A percentile compares a stretch with the other conserved stretches of the same genome.
Evolutionary conservation across 768 basidiomycete genomes (phyloP).

Genomic region (Pulveroboletus sp.): DNA sequence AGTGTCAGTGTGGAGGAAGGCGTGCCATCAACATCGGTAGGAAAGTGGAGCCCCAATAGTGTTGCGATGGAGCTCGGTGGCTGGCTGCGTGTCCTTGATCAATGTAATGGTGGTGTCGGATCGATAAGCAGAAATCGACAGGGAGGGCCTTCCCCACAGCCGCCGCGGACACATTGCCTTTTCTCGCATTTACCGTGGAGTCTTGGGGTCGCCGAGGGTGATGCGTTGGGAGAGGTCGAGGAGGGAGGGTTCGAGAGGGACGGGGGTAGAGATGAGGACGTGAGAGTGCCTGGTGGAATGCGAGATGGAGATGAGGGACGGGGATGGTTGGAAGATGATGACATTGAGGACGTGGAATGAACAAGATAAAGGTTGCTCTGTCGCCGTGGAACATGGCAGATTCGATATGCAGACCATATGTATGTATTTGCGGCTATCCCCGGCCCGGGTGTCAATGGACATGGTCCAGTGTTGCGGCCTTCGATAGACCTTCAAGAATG

Average conservation of each 20-base stretch:
- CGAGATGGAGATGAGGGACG: slow-evolving; percentile 28
- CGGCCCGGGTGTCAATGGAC: not conserved
- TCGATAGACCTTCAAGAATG: slow-evolving; percentile 4
- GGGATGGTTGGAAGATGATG: slow-evolving; percentile 56
- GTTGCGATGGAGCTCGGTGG: slow-evolving; percentile 57
- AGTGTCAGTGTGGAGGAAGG: slow-evolving; percentile 11
- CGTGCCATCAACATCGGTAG: slow-evolving; percentile 13
- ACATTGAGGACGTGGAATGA: slow-evolving; percentile 46
- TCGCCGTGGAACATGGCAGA: too few relatives aligned
- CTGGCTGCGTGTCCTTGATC: slow-evolving; percentile 48
- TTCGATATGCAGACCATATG: too few relatives aligned
- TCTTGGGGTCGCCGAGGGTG: slow-evolving; percentile 20
- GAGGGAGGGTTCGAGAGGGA: slow-evolving; percentile 24
- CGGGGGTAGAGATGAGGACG: slow-evolving; percentile 29
- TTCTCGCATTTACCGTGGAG: slow-evolving; percentile 54
- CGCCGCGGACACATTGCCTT: slow-evolving; percentile 35
- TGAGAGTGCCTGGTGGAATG: slow-evolving; percentile 24
- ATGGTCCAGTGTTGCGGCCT: too few relatives aligned
- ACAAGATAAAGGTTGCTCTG: not conserved
- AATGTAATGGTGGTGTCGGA: not conserved
- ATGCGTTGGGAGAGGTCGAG: slow-evolving; percentile 28
- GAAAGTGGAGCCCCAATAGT: slow-evolving; percentile 49
- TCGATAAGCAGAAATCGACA: not conserved
- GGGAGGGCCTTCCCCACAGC: not conserved
- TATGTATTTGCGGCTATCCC: not conserved